Base-by-base conservation (phyloP, 2,329 filamentous ascomycete genomes). In the Hirsutella rhossiliensis region DNA sequence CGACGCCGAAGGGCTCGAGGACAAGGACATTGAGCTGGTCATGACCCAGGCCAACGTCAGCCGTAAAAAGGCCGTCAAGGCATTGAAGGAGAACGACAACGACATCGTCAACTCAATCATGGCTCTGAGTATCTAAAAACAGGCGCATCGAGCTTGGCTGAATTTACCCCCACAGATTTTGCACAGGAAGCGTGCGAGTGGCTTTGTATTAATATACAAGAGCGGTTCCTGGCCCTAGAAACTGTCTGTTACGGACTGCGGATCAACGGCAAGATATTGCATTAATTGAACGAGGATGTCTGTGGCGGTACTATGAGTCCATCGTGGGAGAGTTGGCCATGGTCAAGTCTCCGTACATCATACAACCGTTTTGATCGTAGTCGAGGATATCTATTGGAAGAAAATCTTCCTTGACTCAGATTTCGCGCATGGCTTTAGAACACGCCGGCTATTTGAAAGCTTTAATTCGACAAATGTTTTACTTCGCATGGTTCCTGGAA, bases 51-150 rank as follows among this genome's bases (percentile, higher is more conserved):
- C 92, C 58, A 92, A 76, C 61, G 94, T 98, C 59, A 95, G 87
- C 58, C 80, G 92, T 68, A 96, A 94, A 75, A 97, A 97, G 81
- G 92, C 92, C 49, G 80, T 98, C 74, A 98, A 97, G 75, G 92
- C 94, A 45, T 78, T 98, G 63, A 89, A 88, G 76, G 92, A 97
- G 76, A 98, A 98, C 65, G 90, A 97, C 73, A 96, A 97, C 62
- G 92, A 98, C 66, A 98, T 98, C 73, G 92, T 98, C 76, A 98
- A 98, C 78, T 96, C 92, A 59, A 98, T 98, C 74, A 98, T 98
- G 92, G 89, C 90, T 56, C 73, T 98, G 66, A 88, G 84, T 75
- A 82, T 87, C 76, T 89, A 73, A n/a, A 4, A 64, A 44, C 46
- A 49, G 38, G 51, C 28, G 29, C 32, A 31, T 17, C 13, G 28